These are phyloP conservation scores for Alloteropsis angusta DNA, from an alignment of 202 grass and related monocot species.

Conservation along the genomic window DNA sequence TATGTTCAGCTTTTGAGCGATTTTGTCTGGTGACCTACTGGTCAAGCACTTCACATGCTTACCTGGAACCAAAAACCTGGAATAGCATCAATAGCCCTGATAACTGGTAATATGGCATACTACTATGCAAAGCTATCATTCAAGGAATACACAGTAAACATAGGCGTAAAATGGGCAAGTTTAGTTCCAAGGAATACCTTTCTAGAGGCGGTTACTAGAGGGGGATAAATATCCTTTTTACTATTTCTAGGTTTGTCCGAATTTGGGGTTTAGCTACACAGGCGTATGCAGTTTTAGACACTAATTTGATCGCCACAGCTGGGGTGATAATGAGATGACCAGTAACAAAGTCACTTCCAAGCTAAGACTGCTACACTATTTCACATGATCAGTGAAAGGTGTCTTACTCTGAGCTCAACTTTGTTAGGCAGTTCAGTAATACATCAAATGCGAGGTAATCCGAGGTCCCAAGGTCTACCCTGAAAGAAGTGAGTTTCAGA, in stretches of 20 bases:
- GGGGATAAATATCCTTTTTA: not conserved
- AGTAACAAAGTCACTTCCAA: not conserved
- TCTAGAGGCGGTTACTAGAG: too few species aligned
- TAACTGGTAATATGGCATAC: not conserved
- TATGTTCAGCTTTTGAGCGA: not conserved
- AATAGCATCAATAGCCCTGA: not conserved
- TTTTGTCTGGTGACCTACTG: not conserved
- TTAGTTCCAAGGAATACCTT: not conserved
- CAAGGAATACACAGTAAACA: not conserved
- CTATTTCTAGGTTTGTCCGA: not conserved
- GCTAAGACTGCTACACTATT: not conserved
- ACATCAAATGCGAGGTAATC: constrained; percentile 88
- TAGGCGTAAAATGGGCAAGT: not conserved
- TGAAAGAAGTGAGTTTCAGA: constrained; percentile 23
- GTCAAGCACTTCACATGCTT: not conserved
- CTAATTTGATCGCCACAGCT: not conserved
- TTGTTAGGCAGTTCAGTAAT: constrained; percentile 81
- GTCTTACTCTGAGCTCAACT: constrained; percentile 81
- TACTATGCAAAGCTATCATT: not conserved
- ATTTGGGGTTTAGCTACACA: not conserved
- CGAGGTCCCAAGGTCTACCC: constrained; percentile 87
- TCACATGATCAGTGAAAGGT: constrained; percentile 1
- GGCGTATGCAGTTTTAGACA: not conserved
- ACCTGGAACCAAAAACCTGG: not conserved
- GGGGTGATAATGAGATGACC: not conserved